Evolutionary conservation across 2,329 filamentous ascomycete genomes (phyloP).

Genomic region (Capronia epimyces): DNA sequence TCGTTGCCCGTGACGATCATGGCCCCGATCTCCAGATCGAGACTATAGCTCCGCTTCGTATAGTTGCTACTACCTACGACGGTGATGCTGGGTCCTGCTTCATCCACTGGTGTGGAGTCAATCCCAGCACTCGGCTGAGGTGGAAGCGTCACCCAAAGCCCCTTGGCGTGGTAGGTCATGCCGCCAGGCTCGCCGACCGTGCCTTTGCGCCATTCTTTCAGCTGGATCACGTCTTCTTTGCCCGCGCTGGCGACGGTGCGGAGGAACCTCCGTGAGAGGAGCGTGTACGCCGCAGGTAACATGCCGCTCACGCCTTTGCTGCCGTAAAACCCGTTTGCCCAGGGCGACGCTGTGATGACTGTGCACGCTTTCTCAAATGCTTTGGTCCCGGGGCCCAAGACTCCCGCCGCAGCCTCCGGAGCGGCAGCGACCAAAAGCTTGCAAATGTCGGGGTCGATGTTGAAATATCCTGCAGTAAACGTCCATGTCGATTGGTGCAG

Average conservation of each 20-base stretch:
- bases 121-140: constrained; percentile 4
- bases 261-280: constrained; percentile 77
- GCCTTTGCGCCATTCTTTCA: constrained; percentile 85
- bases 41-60: constrained; percentile 84
- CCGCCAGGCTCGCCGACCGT: constrained; percentile 73
- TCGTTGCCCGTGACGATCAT: constrained; percentile 76
- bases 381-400: constrained; percentile 14
- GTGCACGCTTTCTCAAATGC: constrained; percentile 55
- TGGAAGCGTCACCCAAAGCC: constrained; percentile 37
- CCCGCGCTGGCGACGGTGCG: constrained; percentile 53
- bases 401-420: constrained; percentile 22
- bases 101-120: constrained; percentile 34
- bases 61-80: constrained; percentile 93
- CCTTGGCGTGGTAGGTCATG: constrained; percentile 98
- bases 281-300: constrained; percentile 84
- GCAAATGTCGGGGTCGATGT: constrained; percentile 81
- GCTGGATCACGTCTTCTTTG: constrained; percentile 55
- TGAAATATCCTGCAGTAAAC: constrained; percentile 98
- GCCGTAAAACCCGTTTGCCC: constrained; percentile 92
- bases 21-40: constrained; percentile 86
- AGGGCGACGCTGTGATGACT: constrained; percentile 85
- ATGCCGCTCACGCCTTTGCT: constrained; percentile 84
- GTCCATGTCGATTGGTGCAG: constrained; percentile 76
- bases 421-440: constrained; percentile 65
- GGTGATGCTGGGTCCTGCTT: constrained; percentile 66